phyloP scores from a whole-genome alignment of 2,329 filamentous ascomycete species.

The Paecilomyces niveus region DNA sequence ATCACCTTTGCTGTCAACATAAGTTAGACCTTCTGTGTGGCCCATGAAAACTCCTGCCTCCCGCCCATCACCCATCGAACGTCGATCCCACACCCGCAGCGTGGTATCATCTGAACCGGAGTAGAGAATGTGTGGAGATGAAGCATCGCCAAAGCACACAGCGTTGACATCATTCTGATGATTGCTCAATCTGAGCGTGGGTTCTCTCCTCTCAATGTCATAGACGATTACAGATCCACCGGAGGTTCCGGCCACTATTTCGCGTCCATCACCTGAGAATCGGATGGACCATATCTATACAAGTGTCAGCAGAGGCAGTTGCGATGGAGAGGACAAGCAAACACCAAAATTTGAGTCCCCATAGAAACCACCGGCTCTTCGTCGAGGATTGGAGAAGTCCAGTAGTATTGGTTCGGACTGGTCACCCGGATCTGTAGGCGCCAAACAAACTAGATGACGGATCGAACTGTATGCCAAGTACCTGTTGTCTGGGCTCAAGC shows the following conservation, averaged over 20 bases:
- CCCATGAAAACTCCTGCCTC: constrained; percentile 60
- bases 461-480: constrained; percentile 92
- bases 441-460: constrained; percentile 72
- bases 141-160: constrained; percentile 86
- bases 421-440: constrained; percentile 78
- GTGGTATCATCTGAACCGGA: constrained; percentile 93
- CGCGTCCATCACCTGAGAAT: constrained; percentile 84
- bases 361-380: constrained; percentile 27
- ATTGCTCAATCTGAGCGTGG: constrained; percentile 67
- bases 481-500: constrained; percentile 82
- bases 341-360: constrained; percentile 38
- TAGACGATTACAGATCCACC: constrained; percentile 77
- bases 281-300: constrained; percentile 75
- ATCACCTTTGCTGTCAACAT: constrained; percentile 76
- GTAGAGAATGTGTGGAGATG: constrained; percentile 87
- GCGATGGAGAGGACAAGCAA: constrained; percentile 11
- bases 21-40: constrained; percentile 59
- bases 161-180: constrained; percentile 91
- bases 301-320: constrained; percentile 10
- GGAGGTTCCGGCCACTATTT: constrained; percentile 84
- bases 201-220: constrained; percentile 74
- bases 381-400: constrained; percentile 56
- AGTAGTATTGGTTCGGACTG: constrained; percentile 70
- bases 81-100: constrained; percentile 91
- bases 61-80: constrained; percentile 56